A percentile compares a stretch with the other conserved stretches of the same genome.
Conservation (phyloP, 768 basidiomycete genomes). For the Amanita molliuscula region DNA sequence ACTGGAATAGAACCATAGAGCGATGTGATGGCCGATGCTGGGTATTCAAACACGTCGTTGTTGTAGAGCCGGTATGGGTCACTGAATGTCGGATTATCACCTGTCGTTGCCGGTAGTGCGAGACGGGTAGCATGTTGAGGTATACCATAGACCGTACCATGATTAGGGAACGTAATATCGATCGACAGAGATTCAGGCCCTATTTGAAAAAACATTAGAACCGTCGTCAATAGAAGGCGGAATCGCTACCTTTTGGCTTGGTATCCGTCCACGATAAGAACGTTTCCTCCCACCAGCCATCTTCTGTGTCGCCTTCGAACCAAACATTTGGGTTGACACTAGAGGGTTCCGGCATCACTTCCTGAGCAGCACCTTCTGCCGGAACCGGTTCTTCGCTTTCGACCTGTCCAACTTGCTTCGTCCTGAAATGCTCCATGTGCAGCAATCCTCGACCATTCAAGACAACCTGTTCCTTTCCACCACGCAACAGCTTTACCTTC, state of each 20-base stretch:
- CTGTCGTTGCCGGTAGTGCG: slow-evolving; percentile 80
- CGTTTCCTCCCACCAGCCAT: slow-evolving; percentile 83
- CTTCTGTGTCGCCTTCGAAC: slow-evolving; percentile 75
- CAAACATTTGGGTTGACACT: not conserved
- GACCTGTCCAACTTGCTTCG: slow-evolving; percentile 37
- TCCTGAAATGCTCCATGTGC: slow-evolving; percentile 97
- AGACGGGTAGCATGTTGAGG: slow-evolving; percentile 92
- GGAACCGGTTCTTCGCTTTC: slow-evolving; percentile 26
- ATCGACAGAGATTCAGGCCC: slow-evolving; percentile 91
- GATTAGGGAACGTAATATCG: slow-evolving; percentile 89
- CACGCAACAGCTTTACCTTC: slow-evolving; percentile 57
- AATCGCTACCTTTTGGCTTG: slow-evolving; percentile 83
- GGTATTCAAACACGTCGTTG: slow-evolving; percentile 93
- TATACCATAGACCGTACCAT: slow-evolving; percentile 88
- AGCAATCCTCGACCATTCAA: slow-evolving; percentile 84
- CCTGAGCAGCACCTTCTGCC: slow-evolving; percentile 2
- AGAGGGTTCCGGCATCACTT: not conserved
- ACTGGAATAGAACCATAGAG: slow-evolving; percentile 90
- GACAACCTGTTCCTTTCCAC: slow-evolving; percentile 76
- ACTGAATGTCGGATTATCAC: slow-evolving; percentile 62
- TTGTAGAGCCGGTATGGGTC: slow-evolving; percentile 97
- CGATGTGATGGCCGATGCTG: slow-evolving; percentile 65
- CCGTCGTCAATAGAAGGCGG: not conserved
- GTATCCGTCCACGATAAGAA: slow-evolving; percentile 84
- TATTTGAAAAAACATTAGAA: slow-evolving; percentile 21